Base-by-base conservation (phyloP, 805 yeast species). In the Komagataella pastoris region DNA sequence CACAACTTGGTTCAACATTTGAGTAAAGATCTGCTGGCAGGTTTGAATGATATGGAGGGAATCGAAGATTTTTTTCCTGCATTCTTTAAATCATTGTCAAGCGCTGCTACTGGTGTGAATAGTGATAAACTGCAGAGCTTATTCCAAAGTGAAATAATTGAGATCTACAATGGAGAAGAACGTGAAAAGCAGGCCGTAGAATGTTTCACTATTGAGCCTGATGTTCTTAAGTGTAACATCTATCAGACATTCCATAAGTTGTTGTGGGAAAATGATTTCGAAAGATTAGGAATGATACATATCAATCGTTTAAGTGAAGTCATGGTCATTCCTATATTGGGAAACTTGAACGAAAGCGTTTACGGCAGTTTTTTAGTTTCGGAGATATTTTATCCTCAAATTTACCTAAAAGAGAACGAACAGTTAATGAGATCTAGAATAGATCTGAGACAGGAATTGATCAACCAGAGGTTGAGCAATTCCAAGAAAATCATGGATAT, bases 311-410 rank as follows among this genome's bases (percentile, higher is more conserved):
- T 70, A 21, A 61, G 71, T 24, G 73, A 68, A 54, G 50, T 70
- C 3, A 47, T 72, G n/a, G 59, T 71, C 0, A 54, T 72, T 17
- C 52, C 65, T 6, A 58, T 70, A 47, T 65, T 64, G 17, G 54
- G 61, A 1, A 60, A 60, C 17, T 65, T 65, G 3, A 64, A 62
- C 10, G 56, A 55, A 3, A 53, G 60, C n/a, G 57, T 62, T 8
- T 57, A 58, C 1, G 57, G 58, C 1, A 68, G 68, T 0, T 57
- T 70, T 46, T 55, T 58, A 8, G 24, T 71, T 14, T 57, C 59
- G 1, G 66, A 65, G 19, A 50, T 51, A 17, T 64, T 71, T 47
- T 71, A 70, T 51, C 75, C 76, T 0, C 74, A 72, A 51, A 58
- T 72, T 1, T 72, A 65, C 53, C 59, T 71, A 0, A 50, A 58